Percentiles rank a stretch among this genome's conserved stretches.
phyloP scores from a whole-genome alignment of 106 monocot species.

The Dioscorea dumetorum region DNA sequence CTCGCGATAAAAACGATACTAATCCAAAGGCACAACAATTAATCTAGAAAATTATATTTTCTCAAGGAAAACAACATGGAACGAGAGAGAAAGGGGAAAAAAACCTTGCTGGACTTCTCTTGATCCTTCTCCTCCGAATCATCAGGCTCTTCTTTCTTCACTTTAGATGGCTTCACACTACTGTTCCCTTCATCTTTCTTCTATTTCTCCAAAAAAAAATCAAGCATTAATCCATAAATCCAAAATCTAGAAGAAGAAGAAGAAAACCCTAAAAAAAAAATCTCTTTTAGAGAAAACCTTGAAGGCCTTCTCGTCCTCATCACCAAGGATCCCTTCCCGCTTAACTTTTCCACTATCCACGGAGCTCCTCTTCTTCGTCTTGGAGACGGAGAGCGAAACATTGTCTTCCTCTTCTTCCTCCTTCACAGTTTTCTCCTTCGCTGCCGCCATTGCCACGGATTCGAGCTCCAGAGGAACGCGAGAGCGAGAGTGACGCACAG shows the following conservation, averaged over 20 bases:
- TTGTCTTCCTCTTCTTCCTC: conserved; percentile 22
- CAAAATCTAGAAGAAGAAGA: not conserved
- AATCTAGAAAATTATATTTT: not conserved
- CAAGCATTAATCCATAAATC: not conserved
- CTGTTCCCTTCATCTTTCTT: conserved; percentile 18
- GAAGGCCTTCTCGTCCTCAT: conserved; percentile 15
- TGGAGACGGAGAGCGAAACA: conserved; percentile 21
- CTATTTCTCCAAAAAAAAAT: conserved; percentile 3
- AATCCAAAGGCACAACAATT: not conserved
- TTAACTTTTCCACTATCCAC: conserved; percentile 21
- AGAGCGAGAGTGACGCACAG: not conserved
- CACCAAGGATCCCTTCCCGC: conserved; percentile 20
- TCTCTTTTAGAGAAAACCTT: conserved; percentile 6
- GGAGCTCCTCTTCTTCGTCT: conserved; percentile 16
- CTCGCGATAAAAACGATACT: not conserved
- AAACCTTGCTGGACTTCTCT: conserved; percentile 15
- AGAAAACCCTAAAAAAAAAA: not conserved
- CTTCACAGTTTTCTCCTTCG: not conserved
- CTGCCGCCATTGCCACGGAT: not conserved
- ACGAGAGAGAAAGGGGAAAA: not conserved
- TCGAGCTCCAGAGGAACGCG: not conserved
- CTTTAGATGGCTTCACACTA: conserved; percentile 15
- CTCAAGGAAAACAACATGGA: not conserved
- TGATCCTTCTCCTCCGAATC: conserved; percentile 19
- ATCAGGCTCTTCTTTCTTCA: conserved; percentile 32